Evolutionary conservation across 2,329 filamentous ascomycete genomes (phyloP), one percentile per base, ranked within the genome.

Genomic region (Ophiostoma fasciatum): DNA sequence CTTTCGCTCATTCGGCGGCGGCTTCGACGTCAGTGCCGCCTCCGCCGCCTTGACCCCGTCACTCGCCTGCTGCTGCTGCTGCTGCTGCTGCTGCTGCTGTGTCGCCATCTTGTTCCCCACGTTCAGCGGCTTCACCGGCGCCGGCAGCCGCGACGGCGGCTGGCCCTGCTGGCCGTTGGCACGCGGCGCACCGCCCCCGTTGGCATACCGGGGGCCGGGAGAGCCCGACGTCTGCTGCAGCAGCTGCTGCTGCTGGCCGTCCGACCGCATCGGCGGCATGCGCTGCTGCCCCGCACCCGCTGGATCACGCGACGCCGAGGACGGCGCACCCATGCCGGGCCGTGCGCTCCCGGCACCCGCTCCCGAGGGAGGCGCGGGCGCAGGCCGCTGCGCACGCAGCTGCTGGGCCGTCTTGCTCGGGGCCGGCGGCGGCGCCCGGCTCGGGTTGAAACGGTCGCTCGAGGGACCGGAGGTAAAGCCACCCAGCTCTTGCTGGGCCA

Each of bases 401-500:
- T n/a, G n/a, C n/a, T n/a, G n/a, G n/a, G n/a, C n/a, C n/a, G n/a
- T n/a, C n/a, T n/a, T n/a, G n/a, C n/a, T 74, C 33, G 84, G 84
- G 5, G 82, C 80, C 4, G 80, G 71, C n/a, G 87, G 88, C 33
- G 88, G 80, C 27, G 82, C 80, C 50, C 88, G 72, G 36, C 75
- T 77, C 4, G 88, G 85, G 54, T 93, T 94, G 58, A 85, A 96
- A 42, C 84, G 74, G 48, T 77, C 72, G 31, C 55, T 41, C 5
- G 59, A 49, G n/a, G 65, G 56, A 22, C 61, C 53, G 12, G 68
- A 53, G 15, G 63, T 47, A 30, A 64, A 60, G 42, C 72, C 67
- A 42, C 82, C 83, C 46, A 96, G 62, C 56, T 96, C 90, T 58
- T 94, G 87, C 55, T 96, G 83, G 22, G 87, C 85, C 45, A 90